phyloP scores from a whole-genome alignment of 257 asterid genomes.

The Salvia hispanica region DNA sequence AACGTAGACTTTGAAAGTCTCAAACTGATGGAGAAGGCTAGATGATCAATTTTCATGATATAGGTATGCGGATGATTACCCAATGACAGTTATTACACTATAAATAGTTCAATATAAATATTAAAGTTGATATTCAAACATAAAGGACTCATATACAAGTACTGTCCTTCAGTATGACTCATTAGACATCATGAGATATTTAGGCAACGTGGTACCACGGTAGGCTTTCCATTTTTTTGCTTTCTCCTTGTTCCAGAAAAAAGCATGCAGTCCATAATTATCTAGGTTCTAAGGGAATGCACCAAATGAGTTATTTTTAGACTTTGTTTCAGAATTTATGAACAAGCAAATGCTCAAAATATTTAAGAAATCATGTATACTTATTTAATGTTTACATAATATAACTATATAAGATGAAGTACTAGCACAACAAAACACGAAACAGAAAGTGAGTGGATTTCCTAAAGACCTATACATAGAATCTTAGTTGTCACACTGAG shows the following conservation, averaged over 20 bases:
- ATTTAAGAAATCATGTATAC: neutral
- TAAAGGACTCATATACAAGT: neutral
- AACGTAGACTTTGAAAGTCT: neutral
- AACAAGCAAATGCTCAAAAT: neutral
- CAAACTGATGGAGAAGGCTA: slow-evolving; percentile 24
- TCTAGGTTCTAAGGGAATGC: neutral
- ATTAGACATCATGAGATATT: neutral
- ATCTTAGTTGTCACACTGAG: slow-evolving; percentile 24
- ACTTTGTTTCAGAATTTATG: neutral
- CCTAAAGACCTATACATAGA: neutral
- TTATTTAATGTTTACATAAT: neutral
- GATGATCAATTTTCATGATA: neutral
- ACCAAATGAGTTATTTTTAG: slow-evolving; percentile 5
- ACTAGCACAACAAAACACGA: neutral
- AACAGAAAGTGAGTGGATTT: neutral
- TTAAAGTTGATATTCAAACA: neutral
- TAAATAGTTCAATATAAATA: slow-evolving; percentile 8
- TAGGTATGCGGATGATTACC: neutral
- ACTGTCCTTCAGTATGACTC: slow-evolving; percentile 7
- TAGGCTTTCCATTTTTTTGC: neutral
- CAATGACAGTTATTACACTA: neutral
- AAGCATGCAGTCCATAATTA: slow-evolving; percentile 3
- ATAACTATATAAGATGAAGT: neutral
- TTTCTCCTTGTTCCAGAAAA: slow-evolving; percentile 10
- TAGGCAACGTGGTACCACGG: neutral